Evolutionary conservation across 192 early-diverging fungal genomes (phyloP).

Genomic region (Spizellomyces sp.): DNA sequence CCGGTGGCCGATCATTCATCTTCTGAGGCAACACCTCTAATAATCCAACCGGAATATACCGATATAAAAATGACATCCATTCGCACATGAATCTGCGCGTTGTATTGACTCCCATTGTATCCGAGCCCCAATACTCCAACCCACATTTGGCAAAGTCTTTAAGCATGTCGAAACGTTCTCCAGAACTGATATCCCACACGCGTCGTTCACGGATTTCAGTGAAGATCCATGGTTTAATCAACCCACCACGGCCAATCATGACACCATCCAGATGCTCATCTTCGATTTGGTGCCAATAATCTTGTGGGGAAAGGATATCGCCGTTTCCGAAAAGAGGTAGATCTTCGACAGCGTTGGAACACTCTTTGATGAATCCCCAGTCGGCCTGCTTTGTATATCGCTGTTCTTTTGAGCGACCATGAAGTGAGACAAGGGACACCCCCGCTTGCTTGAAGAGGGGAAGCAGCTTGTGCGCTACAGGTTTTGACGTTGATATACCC

Average conservation of each 20-base stretch:
- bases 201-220: conserved; percentile 84
- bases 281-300: conserved; percentile 76
- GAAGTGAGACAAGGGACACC: conserved; percentile 71
- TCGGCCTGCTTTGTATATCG: conserved; percentile 88
- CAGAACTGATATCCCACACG: conserved; percentile 88
- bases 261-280: conserved; percentile 63
- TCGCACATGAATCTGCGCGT: conserved; percentile 69
- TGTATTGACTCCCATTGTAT: conserved; percentile 81
- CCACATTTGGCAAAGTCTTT: conserved; percentile 80
- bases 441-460: conserved; percentile 68
- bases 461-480: conserved; percentile 73
- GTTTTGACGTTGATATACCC: conserved; percentile 63
- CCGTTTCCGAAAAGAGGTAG: conserved; percentile 67
- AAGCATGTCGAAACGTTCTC: conserved; percentile 90
- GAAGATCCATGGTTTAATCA: conserved; percentile 99
- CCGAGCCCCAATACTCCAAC: conserved; percentile 95
- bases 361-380: conserved; percentile 87
- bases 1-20: conserved; percentile 89
- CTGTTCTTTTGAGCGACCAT: conserved; percentile 90
- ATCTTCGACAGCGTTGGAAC: conserved; percentile 33
- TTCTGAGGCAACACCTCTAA: conserved; percentile 90
- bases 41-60: conserved; percentile 90
- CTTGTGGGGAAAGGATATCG: conserved; percentile 82
- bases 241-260: conserved; percentile 90
- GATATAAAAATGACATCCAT: conserved; percentile 55